A percentile compares a stretch with the other conserved stretches of the same genome.
Conservation (phyloP, 208 protist species). For the Vickermania ingenoplastis region DNA sequence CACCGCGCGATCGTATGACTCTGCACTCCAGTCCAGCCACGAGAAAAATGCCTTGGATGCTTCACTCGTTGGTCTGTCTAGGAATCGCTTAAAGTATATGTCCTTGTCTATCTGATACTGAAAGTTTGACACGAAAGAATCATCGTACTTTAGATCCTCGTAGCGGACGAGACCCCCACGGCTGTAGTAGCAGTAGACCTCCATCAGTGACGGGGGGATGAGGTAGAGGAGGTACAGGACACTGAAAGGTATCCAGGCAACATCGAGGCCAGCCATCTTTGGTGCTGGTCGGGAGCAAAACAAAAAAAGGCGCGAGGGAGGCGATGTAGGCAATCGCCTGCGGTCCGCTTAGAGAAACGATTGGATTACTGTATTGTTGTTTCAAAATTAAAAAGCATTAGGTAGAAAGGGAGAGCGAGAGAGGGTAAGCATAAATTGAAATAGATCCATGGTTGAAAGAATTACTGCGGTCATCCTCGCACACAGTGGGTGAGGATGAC, state of each 20-base stretch:
- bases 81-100: slow-evolving; percentile 83
- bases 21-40: slow-evolving; percentile 84
- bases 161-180: slow-evolving; percentile 71
- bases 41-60: slow-evolving; percentile 79
- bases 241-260: slow-evolving; percentile 74
- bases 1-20: slow-evolving; percentile 76
- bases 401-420: no score
- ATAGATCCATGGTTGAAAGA: no score
- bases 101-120: slow-evolving; percentile 61
- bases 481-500: no score
- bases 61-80: slow-evolving; percentile 76
- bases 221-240: slow-evolving; percentile 85
- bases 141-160: slow-evolving; percentile 83
- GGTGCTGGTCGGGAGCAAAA: no score
- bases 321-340: no score
- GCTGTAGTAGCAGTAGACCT: slow-evolving; percentile 87
- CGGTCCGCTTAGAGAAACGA: no score
- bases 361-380: no score
- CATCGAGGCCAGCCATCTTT: slow-evolving; percentile 65
- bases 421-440: no score
- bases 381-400: no score
- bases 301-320: no score
- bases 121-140: slow-evolving; percentile 58
- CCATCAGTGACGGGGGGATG: slow-evolving; percentile 85
- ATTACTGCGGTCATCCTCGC: no score